Evolutionary conservation across 495 filamentous ascomycete genomes (phyloP), one percentile per base, ranked within the genome.

Genomic region (Pseudevernia furfuracea): DNA sequence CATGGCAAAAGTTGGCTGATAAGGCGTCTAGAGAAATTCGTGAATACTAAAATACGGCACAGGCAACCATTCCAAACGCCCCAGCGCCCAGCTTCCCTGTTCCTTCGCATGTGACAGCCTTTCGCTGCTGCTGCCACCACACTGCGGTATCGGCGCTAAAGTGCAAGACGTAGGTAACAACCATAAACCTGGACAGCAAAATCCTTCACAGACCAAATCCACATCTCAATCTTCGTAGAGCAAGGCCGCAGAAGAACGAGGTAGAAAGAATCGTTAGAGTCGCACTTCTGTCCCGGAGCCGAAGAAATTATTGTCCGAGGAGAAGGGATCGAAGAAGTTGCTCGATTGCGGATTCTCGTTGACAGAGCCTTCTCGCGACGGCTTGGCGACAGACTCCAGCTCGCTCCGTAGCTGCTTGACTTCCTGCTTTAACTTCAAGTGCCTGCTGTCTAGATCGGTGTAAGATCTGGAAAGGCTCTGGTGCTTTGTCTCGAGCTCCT

Each of bases 401-500:
- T 71, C 68, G 19, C 36, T 59, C 43, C 66, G 65, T 25, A 71
- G 61, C 37, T 64, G 62, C 59, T 74, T 70, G 48, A 74, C 65
- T 56, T 71, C 69, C n/a, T 56, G 55, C 43, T 69, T 61, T 12
- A 71, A 44, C n/a, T 62, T 58, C 34, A 59, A 57, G 53, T 69
- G 62, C 14, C 56, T 66, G 30, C 59, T 58, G 61, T 69, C 67
- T 28, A 71, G 67, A 23, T 68, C 61, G 10, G 64, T 59, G 56
- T 73, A 68, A 17, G 67, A 71, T 19, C 67, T 63, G 10, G 66
- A 53, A 0, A 74, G 71, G 10, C 56, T 62, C 28, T 57, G 58
- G 53, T 73, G 67, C 53, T 71, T 66, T 19, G 62, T 38, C 30
- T 80, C 76, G 55, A 79, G 74, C 19, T 80, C 62, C 28, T 68